These are phyloP conservation scores for Fusarium pseudograminearum DNA, from an alignment of 2,329 filamentous ascomycete species.

Conservation along the genomic window DNA sequence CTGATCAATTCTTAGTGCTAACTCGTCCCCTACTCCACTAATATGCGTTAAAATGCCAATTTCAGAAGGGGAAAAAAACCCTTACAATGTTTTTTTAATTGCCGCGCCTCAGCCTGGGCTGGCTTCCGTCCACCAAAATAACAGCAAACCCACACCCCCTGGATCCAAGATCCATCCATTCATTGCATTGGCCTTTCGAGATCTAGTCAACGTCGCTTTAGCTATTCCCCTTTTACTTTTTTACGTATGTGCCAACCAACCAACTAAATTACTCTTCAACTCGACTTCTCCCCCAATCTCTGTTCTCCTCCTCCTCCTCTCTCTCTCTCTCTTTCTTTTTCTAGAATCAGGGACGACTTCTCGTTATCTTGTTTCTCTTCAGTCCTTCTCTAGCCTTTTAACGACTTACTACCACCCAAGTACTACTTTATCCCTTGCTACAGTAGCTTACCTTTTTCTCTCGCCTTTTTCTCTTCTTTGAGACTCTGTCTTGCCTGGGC, in stretches of 20 bases:
- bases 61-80: slow-evolving; percentile 42
- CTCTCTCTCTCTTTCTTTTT: slow-evolving; percentile 25
- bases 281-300: slow-evolving; percentile 17
- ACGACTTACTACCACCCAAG: background rate
- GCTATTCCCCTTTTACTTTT: slow-evolving; percentile 39
- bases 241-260: background rate
- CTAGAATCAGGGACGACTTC: slow-evolving; percentile 37
- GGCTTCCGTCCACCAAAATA: slow-evolving; percentile 24
- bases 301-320: slow-evolving; percentile 12
- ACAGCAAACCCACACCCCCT: slow-evolving; percentile 34
- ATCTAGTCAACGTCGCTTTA: slow-evolving; percentile 25
- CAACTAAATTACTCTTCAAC: slow-evolving; percentile 29
- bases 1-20: slow-evolving; percentile 23
- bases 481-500: slow-evolving; percentile 43
- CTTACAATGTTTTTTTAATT: slow-evolving; percentile 50
- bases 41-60: slow-evolving; percentile 44
- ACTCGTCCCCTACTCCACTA: slow-evolving; percentile 28
- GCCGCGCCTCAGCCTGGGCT: slow-evolving; percentile 46
- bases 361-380: slow-evolving; percentile 39
- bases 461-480: slow-evolving; percentile 50
- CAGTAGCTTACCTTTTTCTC: slow-evolving; percentile 27
- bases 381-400: slow-evolving; percentile 34
- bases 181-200: slow-evolving; percentile 14
- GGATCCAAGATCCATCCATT: slow-evolving; percentile 19
- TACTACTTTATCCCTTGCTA: slow-evolving; percentile 39